These are phyloP conservation scores for Venustampulla echinocandica DNA, from an alignment of 495 filamentous ascomycete species.

Conservation along the genomic window DNA sequence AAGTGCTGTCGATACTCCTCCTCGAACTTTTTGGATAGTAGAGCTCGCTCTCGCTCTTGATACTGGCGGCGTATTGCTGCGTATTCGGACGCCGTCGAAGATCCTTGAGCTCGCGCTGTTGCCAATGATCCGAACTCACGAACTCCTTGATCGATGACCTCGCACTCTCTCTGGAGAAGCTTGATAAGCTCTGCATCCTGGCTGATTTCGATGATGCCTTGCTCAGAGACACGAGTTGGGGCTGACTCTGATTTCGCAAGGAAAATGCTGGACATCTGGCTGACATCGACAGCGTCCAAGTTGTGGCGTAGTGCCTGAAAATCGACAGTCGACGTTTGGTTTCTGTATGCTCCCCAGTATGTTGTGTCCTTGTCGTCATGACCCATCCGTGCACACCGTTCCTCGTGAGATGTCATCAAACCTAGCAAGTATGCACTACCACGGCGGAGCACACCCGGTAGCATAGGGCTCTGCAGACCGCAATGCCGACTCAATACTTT, in stretches of 20 bases:
- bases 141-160: not conserved
- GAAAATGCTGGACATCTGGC: not conserved
- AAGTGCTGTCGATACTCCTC: not conserved
- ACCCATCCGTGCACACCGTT: slow-evolving; percentile 8
- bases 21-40: not conserved
- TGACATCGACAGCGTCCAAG: not conserved
- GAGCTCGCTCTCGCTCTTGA: not conserved
- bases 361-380: slow-evolving; percentile 1
- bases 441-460: slow-evolving; percentile 1
- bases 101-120: not conserved
- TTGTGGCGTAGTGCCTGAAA: slow-evolving; percentile 5
- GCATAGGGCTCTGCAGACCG: not conserved
- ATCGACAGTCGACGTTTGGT: slow-evolving; percentile 7
- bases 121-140: not conserved
- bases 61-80: not conserved
- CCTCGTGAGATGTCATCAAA: slow-evolving; percentile 2
- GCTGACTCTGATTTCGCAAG: not conserved
- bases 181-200: not conserved
- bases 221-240: not conserved
- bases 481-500: not conserved
- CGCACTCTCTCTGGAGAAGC: not conserved
- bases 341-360: slow-evolving; percentile 10
- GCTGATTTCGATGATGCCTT: not conserved
- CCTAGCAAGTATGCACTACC: slow-evolving; percentile 5
- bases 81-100: not conserved